These are phyloP conservation scores for Globisporangium cylindrosporum DNA, from an alignment of 352 stramenopile genomes.

Conservation along the genomic window DNA sequence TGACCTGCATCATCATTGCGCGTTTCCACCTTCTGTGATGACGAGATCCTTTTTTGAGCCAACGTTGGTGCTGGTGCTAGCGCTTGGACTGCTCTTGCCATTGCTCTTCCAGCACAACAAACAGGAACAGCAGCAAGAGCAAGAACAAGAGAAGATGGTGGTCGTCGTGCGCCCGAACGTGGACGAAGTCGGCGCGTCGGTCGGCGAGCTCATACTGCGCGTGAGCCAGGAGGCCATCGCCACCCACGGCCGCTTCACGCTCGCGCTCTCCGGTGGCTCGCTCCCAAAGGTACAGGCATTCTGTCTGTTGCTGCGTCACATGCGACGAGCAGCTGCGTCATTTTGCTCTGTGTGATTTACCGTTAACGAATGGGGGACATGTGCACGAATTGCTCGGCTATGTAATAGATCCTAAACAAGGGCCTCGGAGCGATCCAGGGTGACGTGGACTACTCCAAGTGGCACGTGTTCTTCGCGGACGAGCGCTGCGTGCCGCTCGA, in stretches of 20 bases:
- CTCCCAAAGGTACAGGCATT: conserved; percentile 56
- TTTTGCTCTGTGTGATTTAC: not conserved
- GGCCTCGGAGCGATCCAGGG: conserved; percentile 69
- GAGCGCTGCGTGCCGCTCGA: conserved; percentile 94
- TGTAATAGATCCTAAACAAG: conserved; percentile 75
- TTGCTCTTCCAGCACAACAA: not conserved
- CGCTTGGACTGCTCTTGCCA: conserved; percentile 6
- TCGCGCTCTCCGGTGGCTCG: conserved; percentile 87
- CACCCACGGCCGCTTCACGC: conserved; percentile 58
- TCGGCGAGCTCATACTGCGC: conserved; percentile 64
- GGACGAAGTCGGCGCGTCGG: conserved; percentile 57
- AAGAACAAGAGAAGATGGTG: conserved; percentile 30
- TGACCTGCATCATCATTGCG: too few relatives aligned
- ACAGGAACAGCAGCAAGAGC: conserved; percentile 11
- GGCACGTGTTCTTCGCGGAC: conserved; percentile 98
- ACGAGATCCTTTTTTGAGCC: not conserved
- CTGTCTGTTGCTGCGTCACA: not conserved
- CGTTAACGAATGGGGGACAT: not conserved
- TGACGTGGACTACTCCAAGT: conserved; percentile 93
- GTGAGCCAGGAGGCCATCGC: conserved; percentile 65
- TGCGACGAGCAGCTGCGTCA: not conserved
- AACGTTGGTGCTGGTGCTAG: not conserved
- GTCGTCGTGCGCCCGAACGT: conserved; percentile 49
- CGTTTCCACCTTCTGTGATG: not conserved
- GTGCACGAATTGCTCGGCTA: not conserved